Conservation (phyloP, 73 alveolate species). For the Tetrahymena borealis region DNA sequence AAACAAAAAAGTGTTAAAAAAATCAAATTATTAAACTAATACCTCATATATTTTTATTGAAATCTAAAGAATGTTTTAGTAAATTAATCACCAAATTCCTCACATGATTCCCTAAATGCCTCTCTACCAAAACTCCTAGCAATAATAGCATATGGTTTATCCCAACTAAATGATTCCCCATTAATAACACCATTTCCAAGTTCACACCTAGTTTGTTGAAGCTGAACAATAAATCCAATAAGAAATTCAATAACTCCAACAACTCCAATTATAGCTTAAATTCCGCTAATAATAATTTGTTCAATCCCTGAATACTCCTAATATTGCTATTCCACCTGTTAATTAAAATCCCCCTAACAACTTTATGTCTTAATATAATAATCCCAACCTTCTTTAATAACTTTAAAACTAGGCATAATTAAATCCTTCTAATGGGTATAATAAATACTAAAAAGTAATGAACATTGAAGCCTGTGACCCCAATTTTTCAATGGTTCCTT, state of each 20-base stretch:
- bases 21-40: not conserved
- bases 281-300: not conserved
- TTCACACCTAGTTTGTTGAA: not conserved
- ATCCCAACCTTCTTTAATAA: too few species aligned
- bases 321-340: not conserved
- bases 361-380: not conserved
- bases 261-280: not conserved
- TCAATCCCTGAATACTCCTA: not conserved
- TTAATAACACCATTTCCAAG: not conserved
- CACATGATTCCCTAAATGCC: not conserved
- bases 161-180: not conserved
- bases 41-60: not conserved
- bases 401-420: too few species aligned
- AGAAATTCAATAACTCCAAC: not conserved
- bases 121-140: not conserved
- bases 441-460: not conserved
- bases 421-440: not conserved
- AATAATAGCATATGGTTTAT: not conserved
- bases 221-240: not conserved
- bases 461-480: not conserved
- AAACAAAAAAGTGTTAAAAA: not conserved
- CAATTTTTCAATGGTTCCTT: too few species aligned
- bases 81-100: not conserved
- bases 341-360: not conserved
- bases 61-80: not conserved